These are phyloP conservation scores for Lactarius sanguifluus DNA, from an alignment of 768 basidiomycete genomes.

Conservation along the genomic window DNA sequence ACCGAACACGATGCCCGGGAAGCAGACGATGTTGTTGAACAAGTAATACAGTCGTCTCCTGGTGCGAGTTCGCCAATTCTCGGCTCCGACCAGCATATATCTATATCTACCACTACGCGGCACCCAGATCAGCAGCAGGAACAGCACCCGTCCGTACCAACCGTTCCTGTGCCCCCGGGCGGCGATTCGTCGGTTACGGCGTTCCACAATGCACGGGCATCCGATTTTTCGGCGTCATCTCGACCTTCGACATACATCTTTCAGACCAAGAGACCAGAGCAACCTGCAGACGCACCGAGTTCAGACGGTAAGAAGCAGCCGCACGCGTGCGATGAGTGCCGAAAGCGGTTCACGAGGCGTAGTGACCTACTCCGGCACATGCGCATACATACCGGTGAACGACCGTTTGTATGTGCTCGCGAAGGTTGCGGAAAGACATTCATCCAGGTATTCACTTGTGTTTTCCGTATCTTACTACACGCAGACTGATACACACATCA, in stretches of 20 bases:
- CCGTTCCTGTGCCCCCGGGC: not conserved
- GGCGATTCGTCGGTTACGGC: slow-evolving; percentile 15
- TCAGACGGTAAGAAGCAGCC: slow-evolving; percentile 37
- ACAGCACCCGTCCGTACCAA: slow-evolving; percentile 14
- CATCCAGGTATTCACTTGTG: slow-evolving; percentile 64
- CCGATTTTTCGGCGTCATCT: slow-evolving; percentile 7
- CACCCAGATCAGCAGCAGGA: slow-evolving; percentile 17
- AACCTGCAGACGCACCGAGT: slow-evolving; percentile 29
- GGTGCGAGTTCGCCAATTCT: slow-evolving; percentile 20
- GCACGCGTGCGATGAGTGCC: slow-evolving; percentile 73
- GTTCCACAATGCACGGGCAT: slow-evolving; percentile 13
- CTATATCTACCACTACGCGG: not conserved
- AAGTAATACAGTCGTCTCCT: slow-evolving; percentile 17
- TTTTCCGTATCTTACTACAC: slow-evolving; percentile 18
- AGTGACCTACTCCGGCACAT: slow-evolving; percentile 85
- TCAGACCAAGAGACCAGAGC: slow-evolving; percentile 24
- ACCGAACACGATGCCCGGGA: slow-evolving; percentile 11
- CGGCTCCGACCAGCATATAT: slow-evolving; percentile 5
- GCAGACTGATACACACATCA: slow-evolving; percentile 22
- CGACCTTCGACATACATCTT: slow-evolving; percentile 21
- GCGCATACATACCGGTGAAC: slow-evolving; percentile 88
- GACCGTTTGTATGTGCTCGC: slow-evolving; percentile 76
- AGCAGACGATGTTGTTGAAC: slow-evolving; percentile 24
- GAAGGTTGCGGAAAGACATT: slow-evolving; percentile 84
- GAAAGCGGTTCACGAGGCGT: slow-evolving; percentile 77